Percentiles rank a stretch among this genome's conserved stretches.
Conservation (phyloP, 78 protist genomes). For the Dictyostelium capitatum region DNA sequence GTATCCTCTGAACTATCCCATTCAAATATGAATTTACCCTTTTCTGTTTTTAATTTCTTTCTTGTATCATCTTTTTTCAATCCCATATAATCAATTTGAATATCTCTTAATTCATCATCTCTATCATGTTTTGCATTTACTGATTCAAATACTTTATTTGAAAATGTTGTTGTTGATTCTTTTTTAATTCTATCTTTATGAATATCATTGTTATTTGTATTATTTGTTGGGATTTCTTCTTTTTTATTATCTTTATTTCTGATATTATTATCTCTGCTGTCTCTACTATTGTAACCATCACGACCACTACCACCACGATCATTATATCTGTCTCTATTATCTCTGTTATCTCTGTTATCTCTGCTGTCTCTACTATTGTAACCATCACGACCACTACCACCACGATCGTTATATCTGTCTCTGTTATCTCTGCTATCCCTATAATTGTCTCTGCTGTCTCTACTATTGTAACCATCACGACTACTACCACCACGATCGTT, state of each 20-base stretch:
- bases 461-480: conserved; percentile 2
- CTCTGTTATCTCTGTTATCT: neutral
- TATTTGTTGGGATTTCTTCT: neutral
- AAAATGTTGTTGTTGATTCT: neutral
- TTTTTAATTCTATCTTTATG: conserved; percentile 6
- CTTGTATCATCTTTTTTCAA: conserved; percentile 35
- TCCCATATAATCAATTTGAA: conserved; percentile 50
- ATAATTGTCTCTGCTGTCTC: neutral
- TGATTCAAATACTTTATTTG: neutral
- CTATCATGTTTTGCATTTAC: conserved; percentile 42
- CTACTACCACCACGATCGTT: neutral
- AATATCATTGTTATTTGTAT: neutral
- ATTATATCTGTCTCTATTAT: conserved; percentile 2
- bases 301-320: conserved; percentile 8
- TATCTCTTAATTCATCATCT: conserved; percentile 36
- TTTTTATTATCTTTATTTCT: neutral
- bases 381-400: neutral
- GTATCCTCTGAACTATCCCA: conserved; percentile 94
- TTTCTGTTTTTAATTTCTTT: conserved; percentile 76
- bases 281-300: neutral
- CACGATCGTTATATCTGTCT: conserved; percentile 9
- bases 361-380: neutral
- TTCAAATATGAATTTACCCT: conserved; percentile 82
- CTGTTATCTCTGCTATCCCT: conserved; percentile 20
- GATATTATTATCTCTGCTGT: neutral